phyloP scores from a whole-genome alignment of 352 stramenopile species.

The Phytophthora boehmeriae region DNA sequence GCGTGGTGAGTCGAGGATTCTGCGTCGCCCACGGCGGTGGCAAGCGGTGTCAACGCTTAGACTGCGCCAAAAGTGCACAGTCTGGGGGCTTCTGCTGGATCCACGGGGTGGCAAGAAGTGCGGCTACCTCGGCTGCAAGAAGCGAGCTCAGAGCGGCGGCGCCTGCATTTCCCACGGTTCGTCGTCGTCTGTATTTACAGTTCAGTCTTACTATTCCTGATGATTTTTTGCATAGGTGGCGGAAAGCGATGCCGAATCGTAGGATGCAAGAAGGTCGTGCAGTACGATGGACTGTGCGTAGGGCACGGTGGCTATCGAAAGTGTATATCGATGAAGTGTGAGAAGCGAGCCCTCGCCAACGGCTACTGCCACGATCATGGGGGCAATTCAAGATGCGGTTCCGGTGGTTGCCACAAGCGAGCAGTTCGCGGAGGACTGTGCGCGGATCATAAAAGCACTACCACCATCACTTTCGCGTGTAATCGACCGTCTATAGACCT shows the following conservation, averaged over 20 bases:
- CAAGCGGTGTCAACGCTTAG: conserved; percentile 45
- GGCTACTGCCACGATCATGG: conserved; percentile 54
- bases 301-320: conserved; percentile 59
- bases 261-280: conserved; percentile 68
- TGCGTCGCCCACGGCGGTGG: conserved; percentile 69
- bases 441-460: conserved; percentile 33
- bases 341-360: conserved; percentile 52
- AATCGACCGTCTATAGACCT: conserved; percentile 24
- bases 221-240: conserved; percentile 31
- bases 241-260: conserved; percentile 55
- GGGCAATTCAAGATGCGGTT: conserved; percentile 42
- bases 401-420: conserved; percentile 39
- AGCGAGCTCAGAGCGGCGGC: conserved; percentile 58
- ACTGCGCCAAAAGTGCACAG: conserved; percentile 45
- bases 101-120: conserved; percentile 72
- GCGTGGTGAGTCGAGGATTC: conserved; percentile 58
- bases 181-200: not conserved
- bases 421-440: conserved; percentile 45
- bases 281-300: conserved; percentile 66
- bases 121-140: conserved; percentile 49
- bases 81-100: conserved; percentile 53
- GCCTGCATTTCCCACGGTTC: conserved; percentile 59
- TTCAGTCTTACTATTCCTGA: conserved; percentile 2
- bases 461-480: not conserved
- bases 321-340: conserved; percentile 52